Base-by-base conservation (phyloP, 2,329 filamentous ascomycete species). In the Penicillium sp. region DNA sequence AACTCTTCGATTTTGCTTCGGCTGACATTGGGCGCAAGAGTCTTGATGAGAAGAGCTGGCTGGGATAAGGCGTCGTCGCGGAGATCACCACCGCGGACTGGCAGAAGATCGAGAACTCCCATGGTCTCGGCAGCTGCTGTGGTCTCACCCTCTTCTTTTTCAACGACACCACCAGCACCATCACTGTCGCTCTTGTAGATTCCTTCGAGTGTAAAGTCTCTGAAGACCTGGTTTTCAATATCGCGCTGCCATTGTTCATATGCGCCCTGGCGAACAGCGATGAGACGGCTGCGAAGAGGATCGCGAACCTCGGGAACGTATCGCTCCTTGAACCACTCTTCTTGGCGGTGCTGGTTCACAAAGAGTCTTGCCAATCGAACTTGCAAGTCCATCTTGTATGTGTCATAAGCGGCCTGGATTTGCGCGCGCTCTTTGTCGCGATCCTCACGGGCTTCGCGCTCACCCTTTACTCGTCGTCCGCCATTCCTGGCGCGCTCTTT, bases 321-420 rank as follows among this genome's bases (percentile, higher is more conserved):
- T 70, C 91, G 87, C 75, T 99, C 94, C 64, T 88, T 90, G 77
- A 99, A 99, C 94, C 94, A 99, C 70, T 99, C 93, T 72, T 99
- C 94, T 41, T 87, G 86, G 71, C 96, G 96, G 75, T 99, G 94
- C 64, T 92, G 88, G 46, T 88, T 85, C 40, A 99, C 94, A 70
- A 99, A 99, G 1, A 84, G 81, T 60, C 92, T 87, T 0, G 94
- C 92, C 88, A 96, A 93, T 61, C 83, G 82, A 34, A 85, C 76
- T 62, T 87, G 84, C 10, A 87, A 75, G 55, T 86, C 84, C 63
- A 83, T 81, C 68, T 88, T 88, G 75, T 88, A 88, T 39, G 79
- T 72, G 64, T 87, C 84, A 56, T 88, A 88, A 3, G 84, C 84
- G 21, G 79, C 78, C 57, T 88, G 85, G 10, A 88, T 88, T 66